A percentile compares a stretch with the other conserved stretches of the same genome.
Evolutionary conservation across 768 basidiomycete genomes (phyloP).

Genomic region (Suillus bovinus): DNA sequence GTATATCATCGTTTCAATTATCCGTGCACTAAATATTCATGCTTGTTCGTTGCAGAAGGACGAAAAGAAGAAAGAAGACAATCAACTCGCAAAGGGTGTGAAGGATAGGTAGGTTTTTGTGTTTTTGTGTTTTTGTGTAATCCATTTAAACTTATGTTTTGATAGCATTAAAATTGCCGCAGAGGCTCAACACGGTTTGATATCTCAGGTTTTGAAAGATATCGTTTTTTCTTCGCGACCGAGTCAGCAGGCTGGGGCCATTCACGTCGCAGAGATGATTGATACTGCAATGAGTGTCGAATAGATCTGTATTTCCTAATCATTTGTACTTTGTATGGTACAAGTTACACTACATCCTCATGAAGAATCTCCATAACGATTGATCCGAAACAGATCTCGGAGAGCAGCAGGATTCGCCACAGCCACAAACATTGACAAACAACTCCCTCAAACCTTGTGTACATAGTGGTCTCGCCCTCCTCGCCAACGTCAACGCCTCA

Average conservation of each 20-base stretch:
- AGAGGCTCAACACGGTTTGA: conserved; percentile 92
- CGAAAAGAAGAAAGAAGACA: conserved; percentile 87
- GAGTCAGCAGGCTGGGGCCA: conserved; percentile 23
- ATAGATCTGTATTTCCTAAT: conserved; percentile 10
- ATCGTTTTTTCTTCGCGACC: conserved; percentile 74
- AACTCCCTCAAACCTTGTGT: conserved; percentile 14
- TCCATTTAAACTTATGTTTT: background rate
- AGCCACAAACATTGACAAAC: conserved; percentile 29
- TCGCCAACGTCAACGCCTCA: conserved; percentile 29
- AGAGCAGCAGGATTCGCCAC: background rate
- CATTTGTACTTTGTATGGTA: background rate
- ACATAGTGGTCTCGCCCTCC: conserved; percentile 21
- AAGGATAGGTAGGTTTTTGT: conserved; percentile 72
- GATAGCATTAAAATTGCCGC: conserved; percentile 82
- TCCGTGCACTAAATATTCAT: conserved; percentile 1
- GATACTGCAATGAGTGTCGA: conserved; percentile 41
- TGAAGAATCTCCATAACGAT: background rate
- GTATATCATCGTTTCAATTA: conserved; percentile 27
- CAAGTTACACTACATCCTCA: background rate
- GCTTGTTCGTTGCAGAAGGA: conserved; percentile 37
- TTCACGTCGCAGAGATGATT: conserved; percentile 30
- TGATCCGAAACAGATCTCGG: background rate
- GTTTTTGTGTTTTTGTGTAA: conserved; percentile 26
- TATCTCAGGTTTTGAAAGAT: conserved; percentile 92
- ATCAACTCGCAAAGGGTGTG: conserved; percentile 83